Base-by-base conservation (phyloP, 768 basidiomycete genomes). In the Paxillus ammoniavirescens region DNA sequence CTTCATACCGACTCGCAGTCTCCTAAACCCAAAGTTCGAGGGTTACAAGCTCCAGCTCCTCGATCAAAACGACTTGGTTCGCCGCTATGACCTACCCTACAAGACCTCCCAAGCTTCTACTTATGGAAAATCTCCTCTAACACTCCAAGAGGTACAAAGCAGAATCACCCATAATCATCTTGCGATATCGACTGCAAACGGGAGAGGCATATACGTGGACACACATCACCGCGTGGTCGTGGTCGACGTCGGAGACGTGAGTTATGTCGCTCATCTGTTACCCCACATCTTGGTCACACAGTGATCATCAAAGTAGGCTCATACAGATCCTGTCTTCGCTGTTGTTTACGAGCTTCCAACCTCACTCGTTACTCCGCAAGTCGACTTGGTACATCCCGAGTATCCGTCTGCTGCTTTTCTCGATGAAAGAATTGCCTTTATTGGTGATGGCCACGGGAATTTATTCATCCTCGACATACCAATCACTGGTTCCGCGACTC, bases 151-250 rank as follows among this genome's bases (percentile, higher is more conserved):
- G 61, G 86, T 93, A 51, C 86, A 89, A 66, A 89, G 87, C 62
- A 77, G 92, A 46, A 89, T 94, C 54, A 80, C 86, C 14, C 89
- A 93, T 68, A 93, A 94, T 60, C 92, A 94, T 64, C 77, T 94
- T 13, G 71, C 77, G 12, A 69, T 82, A 3, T 78, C 80, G 17
- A 64, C 66, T 14, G 65, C 76, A 35, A 73, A 75, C 10, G 70
- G 74, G 18, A 73, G 74, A 21, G 82, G 82, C 3, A 70, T 84
- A 26, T 94, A 92, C 61, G 71, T 93, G 23, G 91, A 93, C 61
- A 73, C 78, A 33, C 74, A 81, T 4, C 78, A 80, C 50, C 78
- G 75, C 49, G 81, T 92, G 10, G 75, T 91, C 45, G 60, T 81
- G 6, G 73, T 89, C n/a, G 74, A 78, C 40, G 48, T 90, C 42